A percentile compares a stretch with the other conserved stretches of the same genome.
phyloP scores from a whole-genome alignment of 1,284 basidiomycete genomes.

The Rhodotorula sp. region DNA sequence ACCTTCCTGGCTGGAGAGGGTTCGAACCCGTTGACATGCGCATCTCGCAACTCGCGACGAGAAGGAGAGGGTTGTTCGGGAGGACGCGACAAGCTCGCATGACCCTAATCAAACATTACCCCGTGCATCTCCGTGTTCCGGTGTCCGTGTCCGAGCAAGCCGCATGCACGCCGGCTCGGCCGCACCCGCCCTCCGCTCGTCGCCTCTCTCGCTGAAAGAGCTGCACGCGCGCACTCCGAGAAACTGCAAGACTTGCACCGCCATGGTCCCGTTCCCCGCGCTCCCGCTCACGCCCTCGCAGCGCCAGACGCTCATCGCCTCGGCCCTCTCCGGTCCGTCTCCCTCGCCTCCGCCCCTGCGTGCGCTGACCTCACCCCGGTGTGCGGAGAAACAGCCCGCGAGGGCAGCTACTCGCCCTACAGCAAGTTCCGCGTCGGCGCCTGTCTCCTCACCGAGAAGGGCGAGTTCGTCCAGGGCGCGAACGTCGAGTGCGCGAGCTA shows the following conservation, averaged over 20 bases:
- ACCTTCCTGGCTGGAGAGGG: too few species aligned
- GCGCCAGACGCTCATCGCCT: constrained; percentile 17
- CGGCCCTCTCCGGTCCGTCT: constrained; percentile 21
- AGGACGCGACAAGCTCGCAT: too few species aligned
- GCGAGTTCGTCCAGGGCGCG: constrained; percentile 50
- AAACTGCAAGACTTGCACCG: neutral
- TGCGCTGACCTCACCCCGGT: neutral
- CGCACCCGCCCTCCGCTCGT: neutral
- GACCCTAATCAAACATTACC: too few species aligned
- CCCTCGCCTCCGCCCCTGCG: neutral
- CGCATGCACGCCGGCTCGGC: neutral
- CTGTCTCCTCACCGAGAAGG: constrained; percentile 49
- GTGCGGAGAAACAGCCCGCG: constrained; percentile 13
- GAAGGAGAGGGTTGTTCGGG: too few species aligned
- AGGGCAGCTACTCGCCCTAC: constrained; percentile 40
- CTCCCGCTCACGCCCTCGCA: constrained; percentile 18
- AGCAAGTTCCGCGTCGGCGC: constrained; percentile 54
- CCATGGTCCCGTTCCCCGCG: constrained; percentile 17
- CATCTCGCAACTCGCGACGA: too few species aligned
- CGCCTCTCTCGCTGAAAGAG: neutral
- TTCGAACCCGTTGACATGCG: too few species aligned
- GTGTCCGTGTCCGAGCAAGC: too few species aligned
- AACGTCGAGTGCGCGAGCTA: constrained; percentile 54
- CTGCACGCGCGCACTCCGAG: neutral
- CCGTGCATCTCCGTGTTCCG: too few species aligned